phyloP scores from a whole-genome alignment of 257 asterid genomes.

The Solanum corneliomulleri region DNA sequence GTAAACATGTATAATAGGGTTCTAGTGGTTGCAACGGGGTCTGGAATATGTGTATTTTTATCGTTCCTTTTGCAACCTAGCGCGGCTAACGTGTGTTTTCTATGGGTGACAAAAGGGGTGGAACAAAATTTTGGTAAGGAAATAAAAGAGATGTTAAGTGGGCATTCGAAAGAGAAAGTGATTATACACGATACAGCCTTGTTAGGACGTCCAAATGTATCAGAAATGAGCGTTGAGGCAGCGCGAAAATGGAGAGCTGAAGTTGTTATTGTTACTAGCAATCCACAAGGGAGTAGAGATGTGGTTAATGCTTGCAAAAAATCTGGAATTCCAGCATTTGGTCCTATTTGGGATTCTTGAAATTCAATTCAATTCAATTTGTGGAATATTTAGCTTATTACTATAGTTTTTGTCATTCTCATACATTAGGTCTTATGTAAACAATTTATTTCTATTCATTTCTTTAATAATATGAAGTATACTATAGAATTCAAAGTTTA shows the following conservation, averaged over 20 bases:
- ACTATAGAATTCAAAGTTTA: neutral
- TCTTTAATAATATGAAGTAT: neutral
- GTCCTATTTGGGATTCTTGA: conserved; percentile 71
- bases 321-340: conserved; percentile 56
- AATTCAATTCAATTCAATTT: neutral
- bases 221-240: conserved; percentile 42
- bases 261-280: conserved; percentile 63
- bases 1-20: conserved; percentile 53
- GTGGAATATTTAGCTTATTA: neutral
- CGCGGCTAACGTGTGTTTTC: conserved; percentile 37
- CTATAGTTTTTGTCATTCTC: neutral
- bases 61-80: conserved; percentile 61
- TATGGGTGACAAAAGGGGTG: conserved; percentile 67
- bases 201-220: conserved; percentile 52
- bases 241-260: conserved; percentile 46
- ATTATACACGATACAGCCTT: conserved; percentile 57
- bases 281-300: conserved; percentile 63
- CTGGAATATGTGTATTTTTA: conserved; percentile 59
- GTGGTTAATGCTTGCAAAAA: conserved; percentile 51
- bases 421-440: neutral
- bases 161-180: conserved; percentile 36
- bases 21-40: conserved; percentile 62
- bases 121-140: conserved; percentile 55
- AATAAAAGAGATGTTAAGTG: conserved; percentile 39
- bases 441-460: neutral